These are phyloP conservation scores for Thecaphora thlaspeos DNA, from an alignment of 1,284 basidiomycete species.

Conservation along the genomic window DNA sequence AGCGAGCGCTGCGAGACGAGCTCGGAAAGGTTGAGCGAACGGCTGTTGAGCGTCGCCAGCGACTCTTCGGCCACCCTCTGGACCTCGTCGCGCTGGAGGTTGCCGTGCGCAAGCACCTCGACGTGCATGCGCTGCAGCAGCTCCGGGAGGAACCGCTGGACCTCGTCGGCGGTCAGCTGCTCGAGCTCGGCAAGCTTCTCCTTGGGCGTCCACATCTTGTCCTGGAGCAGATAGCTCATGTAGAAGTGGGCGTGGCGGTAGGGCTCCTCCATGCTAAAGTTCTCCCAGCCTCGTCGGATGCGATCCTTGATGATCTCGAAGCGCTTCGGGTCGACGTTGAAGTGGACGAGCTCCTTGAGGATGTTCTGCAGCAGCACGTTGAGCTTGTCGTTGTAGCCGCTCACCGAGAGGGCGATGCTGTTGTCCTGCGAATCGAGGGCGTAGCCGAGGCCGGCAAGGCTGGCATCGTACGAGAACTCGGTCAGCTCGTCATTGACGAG, in stretches of 20 bases:
- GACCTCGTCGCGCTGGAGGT: conserved; percentile 80
- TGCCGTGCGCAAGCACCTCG: conserved; percentile 79
- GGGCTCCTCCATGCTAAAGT: conserved; percentile 82
- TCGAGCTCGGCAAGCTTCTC: conserved; percentile 77
- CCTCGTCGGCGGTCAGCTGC: conserved; percentile 72
- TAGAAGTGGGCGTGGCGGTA: conserved; percentile 80
- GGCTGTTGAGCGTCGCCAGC: conserved; percentile 69
- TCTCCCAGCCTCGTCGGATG: conserved; percentile 62
- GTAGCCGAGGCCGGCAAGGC: conserved; percentile 84
- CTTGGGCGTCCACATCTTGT: conserved; percentile 74
- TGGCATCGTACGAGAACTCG: conserved; percentile 90
- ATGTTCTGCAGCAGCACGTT: conserved; percentile 74
- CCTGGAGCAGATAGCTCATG: conserved; percentile 69
- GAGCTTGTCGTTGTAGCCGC: conserved; percentile 94
- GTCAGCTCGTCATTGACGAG: conserved; percentile 84
- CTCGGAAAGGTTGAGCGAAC: conserved; percentile 57
- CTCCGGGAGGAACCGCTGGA: conserved; percentile 68
- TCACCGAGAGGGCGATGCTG: conserved; percentile 71
- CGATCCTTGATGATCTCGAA: conserved; percentile 83
- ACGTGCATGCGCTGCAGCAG: conserved; percentile 72
- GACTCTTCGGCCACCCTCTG: conserved; percentile 70
- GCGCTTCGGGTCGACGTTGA: conserved; percentile 71
- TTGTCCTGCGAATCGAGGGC: conserved; percentile 69
- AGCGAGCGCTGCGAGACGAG: conserved; percentile 40
- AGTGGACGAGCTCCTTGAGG: conserved; percentile 69